A percentile compares a stretch with the other conserved stretches of the same genome.
phyloP scores from a whole-genome alignment of 345 rosid genomes.

The Populus nigra region DNA sequence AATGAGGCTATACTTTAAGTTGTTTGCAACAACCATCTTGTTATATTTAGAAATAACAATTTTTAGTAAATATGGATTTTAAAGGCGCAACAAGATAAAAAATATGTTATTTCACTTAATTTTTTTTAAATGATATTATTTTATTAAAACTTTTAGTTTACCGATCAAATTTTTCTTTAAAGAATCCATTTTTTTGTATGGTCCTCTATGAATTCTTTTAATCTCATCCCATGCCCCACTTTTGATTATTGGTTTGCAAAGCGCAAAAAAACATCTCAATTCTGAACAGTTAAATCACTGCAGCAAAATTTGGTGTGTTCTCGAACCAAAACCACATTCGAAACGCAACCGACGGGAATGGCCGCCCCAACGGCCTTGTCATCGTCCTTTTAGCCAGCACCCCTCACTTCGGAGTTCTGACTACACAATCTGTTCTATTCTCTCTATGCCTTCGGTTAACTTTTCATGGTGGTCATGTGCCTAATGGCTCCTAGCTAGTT shows the following conservation, averaged over 20 bases:
- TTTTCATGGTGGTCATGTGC: not conserved
- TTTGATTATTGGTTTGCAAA: not conserved
- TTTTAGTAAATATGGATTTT: too few relatives aligned
- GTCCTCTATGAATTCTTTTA: too few relatives aligned
- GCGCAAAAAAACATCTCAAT: not conserved
- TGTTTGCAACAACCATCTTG: too few relatives aligned
- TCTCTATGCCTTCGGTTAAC: not conserved
- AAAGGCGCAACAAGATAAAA: too few relatives aligned
- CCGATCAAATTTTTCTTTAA: too few relatives aligned
- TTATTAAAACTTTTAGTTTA: too few relatives aligned
- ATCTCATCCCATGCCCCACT: not conserved
- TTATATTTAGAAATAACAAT: too few relatives aligned
- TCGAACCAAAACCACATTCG: not conserved
- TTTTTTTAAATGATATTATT: too few relatives aligned
- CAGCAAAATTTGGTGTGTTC: not conserved
- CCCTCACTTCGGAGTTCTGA: not conserved
- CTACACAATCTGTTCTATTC: not conserved
- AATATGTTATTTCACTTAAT: too few relatives aligned
- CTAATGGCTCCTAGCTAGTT: not conserved
- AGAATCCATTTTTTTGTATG: too few relatives aligned
- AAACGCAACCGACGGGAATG: not conserved
- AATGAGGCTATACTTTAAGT: fast-evolving
- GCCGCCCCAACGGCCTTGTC: not conserved
- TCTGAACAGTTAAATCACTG: not conserved
- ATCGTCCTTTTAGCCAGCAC: not conserved